These are phyloP conservation scores for Ophiostoma himal-ulmi DNA, from an alignment of 2,329 filamentous ascomycete genomes.

Conservation along the genomic window DNA sequence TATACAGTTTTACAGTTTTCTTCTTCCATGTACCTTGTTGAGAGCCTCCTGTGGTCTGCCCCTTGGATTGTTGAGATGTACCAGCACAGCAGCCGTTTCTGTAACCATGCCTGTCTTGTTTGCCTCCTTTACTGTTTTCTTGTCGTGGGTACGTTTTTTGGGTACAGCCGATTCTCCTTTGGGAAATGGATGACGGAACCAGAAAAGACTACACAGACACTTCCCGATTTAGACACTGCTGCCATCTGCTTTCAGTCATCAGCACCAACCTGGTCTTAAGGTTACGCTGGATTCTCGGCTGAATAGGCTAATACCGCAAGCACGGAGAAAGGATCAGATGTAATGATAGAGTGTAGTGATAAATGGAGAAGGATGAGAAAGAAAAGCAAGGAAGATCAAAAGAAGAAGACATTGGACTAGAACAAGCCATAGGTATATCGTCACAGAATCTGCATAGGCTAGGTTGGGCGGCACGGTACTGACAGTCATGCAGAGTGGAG, in stretches of 20 bases:
- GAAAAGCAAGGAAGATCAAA: neutral
- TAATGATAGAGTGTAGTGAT: neutral
- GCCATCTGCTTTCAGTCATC: neutral
- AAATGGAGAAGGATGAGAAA: neutral
- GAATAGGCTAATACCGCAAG: conserved; percentile 9
- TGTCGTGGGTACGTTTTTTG: neutral
- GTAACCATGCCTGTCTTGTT: neutral
- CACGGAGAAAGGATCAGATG: conserved; percentile 1
- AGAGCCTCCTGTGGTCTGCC: neutral
- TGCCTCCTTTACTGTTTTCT: neutral
- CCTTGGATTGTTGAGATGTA: neutral
- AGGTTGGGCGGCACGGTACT: neutral
- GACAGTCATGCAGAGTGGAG: neutral
- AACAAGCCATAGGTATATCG: neutral
- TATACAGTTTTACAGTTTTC: neutral
- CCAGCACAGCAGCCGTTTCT: neutral
- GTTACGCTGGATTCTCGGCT: conserved; percentile 5
- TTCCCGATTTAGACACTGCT: conserved; percentile 2
- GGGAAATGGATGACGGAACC: neutral
- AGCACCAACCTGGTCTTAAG: conserved; percentile 2
- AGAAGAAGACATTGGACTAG: neutral
- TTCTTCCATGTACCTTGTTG: neutral
- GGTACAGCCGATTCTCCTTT: neutral
- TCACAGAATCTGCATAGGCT: neutral
- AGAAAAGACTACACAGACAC: neutral